A percentile compares a stretch with the other conserved stretches of the same genome.
Evolutionary conservation across 768 basidiomycete species (phyloP).

Genomic region (Lactarius psammicola): DNA sequence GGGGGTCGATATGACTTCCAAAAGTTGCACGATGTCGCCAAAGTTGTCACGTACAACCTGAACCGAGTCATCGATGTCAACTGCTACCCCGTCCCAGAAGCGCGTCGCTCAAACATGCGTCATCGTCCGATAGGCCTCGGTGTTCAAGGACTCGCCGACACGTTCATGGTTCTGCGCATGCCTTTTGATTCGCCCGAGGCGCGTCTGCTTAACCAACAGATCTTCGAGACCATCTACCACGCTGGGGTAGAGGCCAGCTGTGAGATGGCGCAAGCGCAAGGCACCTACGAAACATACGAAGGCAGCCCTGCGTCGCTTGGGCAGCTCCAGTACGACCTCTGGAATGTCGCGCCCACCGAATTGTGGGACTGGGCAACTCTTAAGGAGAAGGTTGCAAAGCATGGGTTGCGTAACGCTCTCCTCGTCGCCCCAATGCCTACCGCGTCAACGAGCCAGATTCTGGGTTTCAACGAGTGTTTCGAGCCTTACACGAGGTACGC

Average conservation of each 20-base stretch:
- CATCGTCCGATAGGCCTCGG: conserved; percentile 97
- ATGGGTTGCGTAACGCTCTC: conserved; percentile 87
- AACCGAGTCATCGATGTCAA: conserved; percentile 94
- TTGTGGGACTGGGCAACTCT: conserved; percentile 93
- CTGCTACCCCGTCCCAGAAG: conserved; percentile 93
- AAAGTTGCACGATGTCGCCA: conserved; percentile 90
- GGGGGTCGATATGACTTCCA: conserved; percentile 89
- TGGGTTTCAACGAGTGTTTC: conserved; percentile 98
- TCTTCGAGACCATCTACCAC: conserved; percentile 99
- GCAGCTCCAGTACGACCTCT: conserved; percentile 90
- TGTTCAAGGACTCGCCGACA: conserved; percentile 95
- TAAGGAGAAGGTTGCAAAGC: conserved; percentile 79
- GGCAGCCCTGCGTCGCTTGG: conserved; percentile 91
- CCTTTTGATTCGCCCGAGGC: conserved; percentile 92
- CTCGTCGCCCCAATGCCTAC: conserved; percentile 98
- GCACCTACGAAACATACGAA: conserved; percentile 84
- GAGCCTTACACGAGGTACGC: conserved; percentile 92
- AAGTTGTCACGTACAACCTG: conserved; percentile 90
- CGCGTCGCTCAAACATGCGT: conserved; percentile 90
- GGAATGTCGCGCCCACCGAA: conserved; percentile 83
- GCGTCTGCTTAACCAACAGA: conserved; percentile 85
- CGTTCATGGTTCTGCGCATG: conserved; percentile 96
- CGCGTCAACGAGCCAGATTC: conserved; percentile 96
- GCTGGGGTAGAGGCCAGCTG: conserved; percentile 87
- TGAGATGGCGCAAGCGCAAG: conserved; percentile 77